phyloP scores from a whole-genome alignment of 2,329 filamentous ascomycete species.

The Nemania sp. region DNA sequence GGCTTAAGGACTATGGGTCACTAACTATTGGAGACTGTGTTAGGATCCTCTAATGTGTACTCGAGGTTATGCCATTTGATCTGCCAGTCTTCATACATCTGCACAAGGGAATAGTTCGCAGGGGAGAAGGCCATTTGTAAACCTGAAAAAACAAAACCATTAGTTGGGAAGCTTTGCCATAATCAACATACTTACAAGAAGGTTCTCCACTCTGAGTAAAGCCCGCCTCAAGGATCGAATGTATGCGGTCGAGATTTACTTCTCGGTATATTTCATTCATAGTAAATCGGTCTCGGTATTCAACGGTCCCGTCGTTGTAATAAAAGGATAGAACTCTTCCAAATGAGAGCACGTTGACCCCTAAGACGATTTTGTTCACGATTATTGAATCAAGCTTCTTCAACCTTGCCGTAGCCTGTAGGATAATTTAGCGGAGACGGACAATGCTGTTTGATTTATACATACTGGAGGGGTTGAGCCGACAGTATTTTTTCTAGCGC shows the following conservation, averaged over 20 bases:
- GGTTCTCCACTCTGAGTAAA: conserved; percentile 77
- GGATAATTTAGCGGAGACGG: conserved; percentile 32
- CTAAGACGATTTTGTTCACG: conserved; percentile 77
- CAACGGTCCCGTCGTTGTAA: conserved; percentile 83
- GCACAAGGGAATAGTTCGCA: conserved; percentile 68
- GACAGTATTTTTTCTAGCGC: conserved; percentile 68
- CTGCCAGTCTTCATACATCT: conserved; percentile 69
- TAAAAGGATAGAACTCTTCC: conserved; percentile 78
- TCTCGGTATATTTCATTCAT: conserved; percentile 77
- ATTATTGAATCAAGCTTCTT: conserved; percentile 75
- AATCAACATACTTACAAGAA: conserved; percentile 64
- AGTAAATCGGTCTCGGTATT: conserved; percentile 81
- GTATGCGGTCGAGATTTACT: conserved; percentile 73
- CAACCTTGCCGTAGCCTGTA: conserved; percentile 55
- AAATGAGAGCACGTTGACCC: conserved; percentile 75
- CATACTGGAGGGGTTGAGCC: conserved; percentile 42
- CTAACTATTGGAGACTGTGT: conserved; percentile 63
- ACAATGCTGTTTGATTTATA: conserved; percentile 8
- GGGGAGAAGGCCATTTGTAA: conserved; percentile 72
- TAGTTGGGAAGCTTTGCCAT: conserved; percentile 17
- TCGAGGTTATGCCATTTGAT: conserved; percentile 69
- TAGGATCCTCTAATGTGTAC: conserved; percentile 63
- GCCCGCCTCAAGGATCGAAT: conserved; percentile 79
- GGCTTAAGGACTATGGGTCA: conserved; percentile 17
- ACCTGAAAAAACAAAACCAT: conserved; percentile 54